Percentiles rank a stretch among this genome's conserved stretches.
Conservation (phyloP, 192 early-diverging fungal species). For the Diversispora eburnea region DNA sequence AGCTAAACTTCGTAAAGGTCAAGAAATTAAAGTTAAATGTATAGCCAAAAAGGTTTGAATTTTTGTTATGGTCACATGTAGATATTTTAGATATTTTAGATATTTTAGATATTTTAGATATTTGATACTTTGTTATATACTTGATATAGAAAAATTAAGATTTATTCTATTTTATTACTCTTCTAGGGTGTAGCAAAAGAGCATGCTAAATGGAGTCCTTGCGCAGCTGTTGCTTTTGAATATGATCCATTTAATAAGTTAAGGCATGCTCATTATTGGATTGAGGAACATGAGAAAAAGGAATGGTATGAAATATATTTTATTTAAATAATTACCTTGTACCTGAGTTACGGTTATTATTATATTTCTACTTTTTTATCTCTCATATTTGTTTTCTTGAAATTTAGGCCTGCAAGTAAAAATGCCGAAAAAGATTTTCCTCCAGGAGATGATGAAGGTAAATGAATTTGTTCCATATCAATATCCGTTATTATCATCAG, state of each 20-base stretch:
- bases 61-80: neutral
- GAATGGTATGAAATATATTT: slow-evolving; percentile 70
- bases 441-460: slow-evolving; percentile 46
- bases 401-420: slow-evolving; percentile 51
- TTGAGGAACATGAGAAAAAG: slow-evolving; percentile 74
- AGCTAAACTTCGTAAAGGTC: slow-evolving; percentile 86
- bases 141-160: neutral
- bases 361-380: neutral
- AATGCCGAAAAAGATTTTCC: slow-evolving; percentile 62
- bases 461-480: slow-evolving; percentile 14
- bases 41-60: slow-evolving; percentile 79
- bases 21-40: slow-evolving; percentile 86
- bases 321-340: neutral
- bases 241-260: slow-evolving; percentile 97
- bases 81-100: neutral
- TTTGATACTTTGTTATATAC: neutral
- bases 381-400: neutral
- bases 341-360: neutral
- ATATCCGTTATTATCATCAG: neutral
- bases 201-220: slow-evolving; percentile 96
- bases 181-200: slow-evolving; percentile 86
- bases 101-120: neutral
- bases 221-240: slow-evolving; percentile 85
- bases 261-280: slow-evolving; percentile 89
- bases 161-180: neutral